Evolutionary conservation across 2,329 filamentous ascomycete genomes (phyloP).

Genomic region (Talaromyces verruculosus): DNA sequence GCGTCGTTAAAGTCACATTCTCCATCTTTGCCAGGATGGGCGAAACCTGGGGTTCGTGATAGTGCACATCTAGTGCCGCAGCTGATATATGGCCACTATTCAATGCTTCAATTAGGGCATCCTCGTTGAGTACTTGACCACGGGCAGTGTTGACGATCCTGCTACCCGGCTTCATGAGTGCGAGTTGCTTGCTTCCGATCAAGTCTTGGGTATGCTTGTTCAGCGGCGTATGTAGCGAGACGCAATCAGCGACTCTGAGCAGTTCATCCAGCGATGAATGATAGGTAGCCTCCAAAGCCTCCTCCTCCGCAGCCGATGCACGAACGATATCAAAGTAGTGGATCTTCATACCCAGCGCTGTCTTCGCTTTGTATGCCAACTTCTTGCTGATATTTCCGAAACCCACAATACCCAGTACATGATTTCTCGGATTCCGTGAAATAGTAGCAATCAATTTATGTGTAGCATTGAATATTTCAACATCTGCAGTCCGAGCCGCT

Average conservation of each 20-base stretch:
- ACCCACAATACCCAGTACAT: constrained; percentile 65
- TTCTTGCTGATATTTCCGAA: constrained; percentile 66
- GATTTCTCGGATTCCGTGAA: constrained; percentile 63
- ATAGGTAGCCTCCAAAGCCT: constrained; percentile 42
- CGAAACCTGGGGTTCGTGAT: constrained; percentile 15
- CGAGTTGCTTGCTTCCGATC: constrained; percentile 46
- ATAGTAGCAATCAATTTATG: constrained; percentile 60
- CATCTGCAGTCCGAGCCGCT: constrained; percentile 52
- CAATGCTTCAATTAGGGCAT: constrained; percentile 49
- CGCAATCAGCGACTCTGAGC: constrained; percentile 46
- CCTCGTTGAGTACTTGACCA: constrained; percentile 52
- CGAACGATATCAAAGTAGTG: constrained; percentile 54
- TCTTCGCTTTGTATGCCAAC: constrained; percentile 59
- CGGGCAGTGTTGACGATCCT: constrained; percentile 55
- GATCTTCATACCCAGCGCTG: constrained; percentile 67
- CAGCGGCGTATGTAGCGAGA: constrained; percentile 51
- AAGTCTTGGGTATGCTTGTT: constrained; percentile 35
- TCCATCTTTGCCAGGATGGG: constrained; percentile 14
- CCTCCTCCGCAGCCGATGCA: constrained; percentile 41
- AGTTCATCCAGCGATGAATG: constrained; percentile 47
- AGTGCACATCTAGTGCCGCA: constrained; percentile 25
- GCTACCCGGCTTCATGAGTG: constrained; percentile 49
- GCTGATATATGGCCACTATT: constrained; percentile 48
- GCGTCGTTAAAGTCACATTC: constrained; percentile 16
- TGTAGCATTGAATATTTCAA: constrained; percentile 55